Conservation (phyloP, 2,329 filamentous ascomycete species). For the Colletotrichum sp. region DNA sequence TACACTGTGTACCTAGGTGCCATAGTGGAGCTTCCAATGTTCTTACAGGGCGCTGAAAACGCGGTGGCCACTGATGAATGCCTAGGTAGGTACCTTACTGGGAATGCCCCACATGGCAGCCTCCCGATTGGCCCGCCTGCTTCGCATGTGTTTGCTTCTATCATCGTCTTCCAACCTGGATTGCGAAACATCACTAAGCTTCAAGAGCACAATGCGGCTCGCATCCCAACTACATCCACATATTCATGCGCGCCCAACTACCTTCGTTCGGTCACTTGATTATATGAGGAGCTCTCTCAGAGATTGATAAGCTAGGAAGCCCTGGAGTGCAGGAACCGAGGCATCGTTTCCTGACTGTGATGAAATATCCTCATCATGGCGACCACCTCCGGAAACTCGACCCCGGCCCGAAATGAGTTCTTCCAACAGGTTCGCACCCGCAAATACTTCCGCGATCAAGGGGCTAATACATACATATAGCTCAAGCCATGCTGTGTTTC, state of each 20-base stretch:
- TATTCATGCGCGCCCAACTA: not conserved
- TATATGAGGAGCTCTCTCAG: not conserved
- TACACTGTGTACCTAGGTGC: too few species aligned
- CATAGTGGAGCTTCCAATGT: not conserved
- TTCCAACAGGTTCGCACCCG: constrained; percentile 36
- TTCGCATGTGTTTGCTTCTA: not conserved
- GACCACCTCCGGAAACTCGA: not conserved
- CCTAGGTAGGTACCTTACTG: not conserved
- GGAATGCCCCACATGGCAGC: not conserved
- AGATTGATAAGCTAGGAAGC: not conserved
- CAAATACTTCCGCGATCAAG: not conserved
- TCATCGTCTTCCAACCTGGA: not conserved
- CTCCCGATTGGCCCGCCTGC: not conserved
- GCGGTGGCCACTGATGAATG: not conserved
- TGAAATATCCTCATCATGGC: constrained; percentile 9
- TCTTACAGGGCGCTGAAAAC: not conserved
- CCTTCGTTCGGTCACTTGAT: not conserved
- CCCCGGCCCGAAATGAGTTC: constrained; percentile 34
- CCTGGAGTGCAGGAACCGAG: not conserved
- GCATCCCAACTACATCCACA: not conserved
- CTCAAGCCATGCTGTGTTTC: constrained; percentile 67
- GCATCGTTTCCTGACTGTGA: not conserved
- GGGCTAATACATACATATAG: constrained; percentile 38
- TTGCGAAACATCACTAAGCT: not conserved
- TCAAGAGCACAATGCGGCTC: not conserved